Base-by-base conservation (phyloP, 345 rosid species). In the Euphorbia lathyris region DNA sequence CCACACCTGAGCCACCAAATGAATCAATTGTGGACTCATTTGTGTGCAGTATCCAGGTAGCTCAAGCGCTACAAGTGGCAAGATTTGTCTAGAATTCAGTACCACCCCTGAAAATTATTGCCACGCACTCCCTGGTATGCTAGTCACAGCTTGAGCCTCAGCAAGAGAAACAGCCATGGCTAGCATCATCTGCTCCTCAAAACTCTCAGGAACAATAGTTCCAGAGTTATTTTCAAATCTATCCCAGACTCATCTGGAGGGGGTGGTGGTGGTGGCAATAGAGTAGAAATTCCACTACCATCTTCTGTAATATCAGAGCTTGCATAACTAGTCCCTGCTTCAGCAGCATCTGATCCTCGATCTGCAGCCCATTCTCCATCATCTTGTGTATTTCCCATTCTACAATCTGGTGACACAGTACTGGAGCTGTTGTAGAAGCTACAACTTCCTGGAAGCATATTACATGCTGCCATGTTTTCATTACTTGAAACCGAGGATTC, bases 141-240 rank as follows among this genome's bases (percentile, higher is more conserved):
- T 82, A 36, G 87, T 73, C 66, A 83, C 47, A 19, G 89, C 80
- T 77, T 84, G 85, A 70, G 92, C 93, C 75, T 92, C 97, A n/a
- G 96, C 96, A 27, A 92, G 82, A 79, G 99, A 90, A 65, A 87
- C 88, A 30, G 99, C 92, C 97, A 88, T 86, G 40, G 97, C 97
- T 71, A 95, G 73, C 97, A 92, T 88, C 97, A 92, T 92, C 80
- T 92, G 97, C 72, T 95, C 99, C 83, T 95, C 99, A 57, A 80
- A 95, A 81, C 83, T 92, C 83, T 89, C 96, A 8, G 96, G 97
- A 62, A 87, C 74, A 17, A 91, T 79, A 38, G 93, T 85, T 36
- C 73, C 86, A 5, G 84, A 74, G 52, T 74, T 38, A 69, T 62
- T 79, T 45, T 73, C 80, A 40, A 80, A 78, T 60, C 69, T 65